Percentiles rank a stretch among this genome's conserved stretches.
These are phyloP conservation scores for Obba rivulosa DNA, from an alignment of 768 basidiomycete species.

Conservation along the genomic window DNA sequence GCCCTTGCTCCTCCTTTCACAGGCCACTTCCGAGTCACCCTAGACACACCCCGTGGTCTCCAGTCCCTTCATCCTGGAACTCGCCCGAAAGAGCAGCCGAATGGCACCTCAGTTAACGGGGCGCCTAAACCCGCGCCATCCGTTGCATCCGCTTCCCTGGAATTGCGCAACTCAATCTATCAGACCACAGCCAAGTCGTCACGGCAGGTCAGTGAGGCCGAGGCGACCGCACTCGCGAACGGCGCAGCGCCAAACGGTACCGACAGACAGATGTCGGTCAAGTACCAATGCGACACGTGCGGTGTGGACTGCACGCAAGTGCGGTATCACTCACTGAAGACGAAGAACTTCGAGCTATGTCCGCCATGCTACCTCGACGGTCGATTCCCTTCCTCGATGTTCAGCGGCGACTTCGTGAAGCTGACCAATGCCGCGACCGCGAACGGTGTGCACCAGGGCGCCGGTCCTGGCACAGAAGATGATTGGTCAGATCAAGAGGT, in stretches of 20 bases:
- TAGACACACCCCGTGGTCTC: slow-evolving; percentile 94
- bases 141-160: slow-evolving; percentile 66
- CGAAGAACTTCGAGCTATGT: slow-evolving; percentile 88
- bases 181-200: slow-evolving; percentile 85
- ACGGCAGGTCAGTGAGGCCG: slow-evolving; percentile 57
- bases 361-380: slow-evolving; percentile 92
- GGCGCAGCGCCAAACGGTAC: slow-evolving; percentile 44
- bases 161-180: slow-evolving; percentile 84
- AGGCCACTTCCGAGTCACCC: slow-evolving; percentile 95
- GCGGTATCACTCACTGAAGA: slow-evolving; percentile 91
- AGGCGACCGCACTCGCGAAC: slow-evolving; percentile 63
- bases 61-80: slow-evolving; percentile 89
- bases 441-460: slow-evolving; percentile 30
- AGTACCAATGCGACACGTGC: slow-evolving; percentile 88
- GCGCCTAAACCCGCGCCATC: slow-evolving; percentile 33
- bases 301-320: slow-evolving; percentile 86
- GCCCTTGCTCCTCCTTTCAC: slow-evolving; percentile 96
- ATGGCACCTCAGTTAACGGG: slow-evolving; percentile 43
- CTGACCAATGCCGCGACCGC: slow-evolving; percentile 41
- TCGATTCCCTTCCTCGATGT: slow-evolving; percentile 94
- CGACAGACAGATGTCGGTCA: slow-evolving; percentile 32
- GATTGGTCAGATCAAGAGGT: slow-evolving; percentile 91
- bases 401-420: slow-evolving; percentile 95
- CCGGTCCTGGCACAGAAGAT: slow-evolving; percentile 46
- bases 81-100: slow-evolving; percentile 42